Evolutionary conservation across 371 early-diverging fungal species (phyloP).

Genomic region (Mucor lusitanicus): DNA sequence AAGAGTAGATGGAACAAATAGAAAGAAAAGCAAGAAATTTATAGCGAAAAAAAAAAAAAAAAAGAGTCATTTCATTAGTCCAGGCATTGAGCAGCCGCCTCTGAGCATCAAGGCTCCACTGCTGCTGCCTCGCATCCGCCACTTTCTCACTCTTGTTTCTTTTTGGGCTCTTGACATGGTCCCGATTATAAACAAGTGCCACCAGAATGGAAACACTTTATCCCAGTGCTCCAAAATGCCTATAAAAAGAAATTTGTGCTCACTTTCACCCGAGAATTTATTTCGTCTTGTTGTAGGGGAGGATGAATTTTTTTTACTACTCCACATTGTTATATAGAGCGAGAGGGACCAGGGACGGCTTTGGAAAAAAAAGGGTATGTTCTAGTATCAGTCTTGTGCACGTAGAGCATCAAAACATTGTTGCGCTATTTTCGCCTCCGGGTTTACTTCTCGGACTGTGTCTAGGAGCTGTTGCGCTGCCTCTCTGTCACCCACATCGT

Average conservation of each 20-base stretch:
- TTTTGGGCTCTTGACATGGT: neutral
- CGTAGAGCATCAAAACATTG: neutral
- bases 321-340: too few species aligned
- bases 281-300: neutral
- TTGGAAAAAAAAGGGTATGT: neutral
- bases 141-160: neutral
- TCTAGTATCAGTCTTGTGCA: neutral
- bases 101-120: neutral
- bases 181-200: neutral
- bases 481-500: conserved; percentile 5
- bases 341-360: neutral
- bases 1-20: neutral
- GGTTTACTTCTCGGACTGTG: conserved; percentile 1
- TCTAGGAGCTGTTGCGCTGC: conserved; percentile 12
- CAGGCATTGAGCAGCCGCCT: neutral
- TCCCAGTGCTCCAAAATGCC: neutral
- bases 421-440: neutral
- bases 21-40: neutral
- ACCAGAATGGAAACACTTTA: neutral
- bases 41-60: neutral
- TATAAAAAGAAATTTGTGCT: neutral
- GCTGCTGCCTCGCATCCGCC: too few species aligned
- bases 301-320: neutral
- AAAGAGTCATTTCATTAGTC: neutral
- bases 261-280: neutral